Conservation (phyloP, 257 asterid species). For the Mentha longifolia region DNA sequence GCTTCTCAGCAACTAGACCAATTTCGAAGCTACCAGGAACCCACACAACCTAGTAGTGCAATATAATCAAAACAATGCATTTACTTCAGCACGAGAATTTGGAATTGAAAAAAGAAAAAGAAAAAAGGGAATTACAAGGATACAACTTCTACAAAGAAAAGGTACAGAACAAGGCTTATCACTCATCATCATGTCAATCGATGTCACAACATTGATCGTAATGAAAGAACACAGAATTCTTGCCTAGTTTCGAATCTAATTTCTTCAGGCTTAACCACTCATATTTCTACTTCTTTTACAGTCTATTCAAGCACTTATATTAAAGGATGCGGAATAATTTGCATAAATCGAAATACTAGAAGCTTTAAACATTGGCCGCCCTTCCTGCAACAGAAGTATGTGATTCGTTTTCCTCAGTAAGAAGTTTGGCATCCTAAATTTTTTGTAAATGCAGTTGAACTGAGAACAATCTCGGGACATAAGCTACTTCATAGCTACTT, state of each 20-base stretch:
- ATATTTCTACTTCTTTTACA: not conserved
- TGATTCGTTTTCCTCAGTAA: not conserved
- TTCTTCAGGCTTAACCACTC: not conserved
- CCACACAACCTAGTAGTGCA: conserved; percentile 79
- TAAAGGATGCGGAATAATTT: not conserved
- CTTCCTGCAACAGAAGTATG: not conserved
- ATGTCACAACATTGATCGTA: not conserved
- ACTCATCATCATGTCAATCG: not conserved
- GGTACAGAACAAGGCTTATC: not conserved
- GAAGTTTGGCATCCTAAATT: not conserved
- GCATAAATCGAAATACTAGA: not conserved
- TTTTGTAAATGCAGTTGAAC: not conserved
- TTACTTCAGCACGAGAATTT: conserved; percentile 12
- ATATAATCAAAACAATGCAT: conserved; percentile 8
- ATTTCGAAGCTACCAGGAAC: conserved; percentile 97
- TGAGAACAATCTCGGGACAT: not conserved
- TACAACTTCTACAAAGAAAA: not conserved
- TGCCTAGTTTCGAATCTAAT: not conserved
- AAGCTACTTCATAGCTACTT: not conserved
- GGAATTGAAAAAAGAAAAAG: not conserved
- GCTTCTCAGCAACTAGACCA: conserved; percentile 78
- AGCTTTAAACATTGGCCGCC: not conserved
- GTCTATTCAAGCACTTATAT: not conserved
- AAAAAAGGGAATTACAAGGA: not conserved
- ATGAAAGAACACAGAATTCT: not conserved